Evolutionary conservation across 2,329 filamentous ascomycete species (phyloP).

Genomic region (Dryadomyces quercivorus): DNA sequence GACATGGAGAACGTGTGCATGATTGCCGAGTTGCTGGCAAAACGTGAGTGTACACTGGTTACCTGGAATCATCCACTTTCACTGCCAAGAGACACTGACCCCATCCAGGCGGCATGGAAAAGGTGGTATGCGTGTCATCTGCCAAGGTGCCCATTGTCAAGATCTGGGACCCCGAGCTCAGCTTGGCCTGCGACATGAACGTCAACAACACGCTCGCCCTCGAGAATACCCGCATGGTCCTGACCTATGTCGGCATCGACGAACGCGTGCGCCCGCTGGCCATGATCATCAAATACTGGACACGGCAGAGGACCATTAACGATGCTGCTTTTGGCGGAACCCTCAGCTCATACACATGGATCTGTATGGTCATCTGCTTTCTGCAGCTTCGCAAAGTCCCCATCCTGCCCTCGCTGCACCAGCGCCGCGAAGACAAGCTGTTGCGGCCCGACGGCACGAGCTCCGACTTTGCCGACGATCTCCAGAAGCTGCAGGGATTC

Average conservation of each 20-base stretch:
- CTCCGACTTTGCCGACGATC: slow-evolving; percentile 77
- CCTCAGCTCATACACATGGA: slow-evolving; percentile 97
- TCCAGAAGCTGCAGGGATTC: slow-evolving; percentile 61
- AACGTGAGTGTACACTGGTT: too few species aligned
- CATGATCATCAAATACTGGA: slow-evolving; percentile 98
- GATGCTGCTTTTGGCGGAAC: slow-evolving; percentile 92
- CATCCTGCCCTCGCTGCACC: slow-evolving; percentile 75
- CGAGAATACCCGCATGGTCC: slow-evolving; percentile 96
- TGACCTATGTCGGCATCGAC: slow-evolving; percentile 90
- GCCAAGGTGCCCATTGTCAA: slow-evolving; percentile 98
- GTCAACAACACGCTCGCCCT: slow-evolving; percentile 94
- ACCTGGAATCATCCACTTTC: slow-evolving; percentile 9
- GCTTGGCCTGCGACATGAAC: slow-evolving; percentile 92
- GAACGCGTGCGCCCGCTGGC: slow-evolving; percentile 80
- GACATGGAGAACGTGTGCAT: slow-evolving; percentile 82
- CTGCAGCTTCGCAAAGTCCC: slow-evolving; percentile 77
- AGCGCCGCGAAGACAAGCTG: slow-evolving; percentile 50
- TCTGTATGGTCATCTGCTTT: slow-evolving; percentile 95
- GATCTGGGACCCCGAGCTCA: slow-evolving; percentile 90
- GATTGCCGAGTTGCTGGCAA: slow-evolving; percentile 74
- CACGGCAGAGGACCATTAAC: slow-evolving; percentile 80
- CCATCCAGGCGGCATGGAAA: slow-evolving; percentile 73
- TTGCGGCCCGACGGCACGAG: slow-evolving; percentile 51
- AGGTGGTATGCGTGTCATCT: slow-evolving; percentile 84
- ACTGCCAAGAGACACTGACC: neutral